Evolutionary conservation across 2,329 filamentous ascomycete species (phyloP).

Genomic region (Fusarium sp.): DNA sequence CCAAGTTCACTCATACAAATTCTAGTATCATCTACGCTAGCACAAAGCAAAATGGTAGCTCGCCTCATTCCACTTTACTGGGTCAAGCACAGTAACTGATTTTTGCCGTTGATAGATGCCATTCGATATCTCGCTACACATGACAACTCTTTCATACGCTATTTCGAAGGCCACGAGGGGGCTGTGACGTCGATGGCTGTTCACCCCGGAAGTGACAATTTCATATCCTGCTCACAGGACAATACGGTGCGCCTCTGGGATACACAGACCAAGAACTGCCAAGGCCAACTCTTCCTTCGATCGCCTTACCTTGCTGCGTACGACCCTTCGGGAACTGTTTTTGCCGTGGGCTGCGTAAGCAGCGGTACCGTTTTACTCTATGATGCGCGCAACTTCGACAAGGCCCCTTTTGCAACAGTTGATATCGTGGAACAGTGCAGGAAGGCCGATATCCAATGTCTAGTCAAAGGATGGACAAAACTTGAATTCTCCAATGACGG

Average conservation of each 20-base stretch:
- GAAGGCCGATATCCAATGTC: slow-evolving; percentile 63
- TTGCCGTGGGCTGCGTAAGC: slow-evolving; percentile 85
- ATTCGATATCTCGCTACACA: slow-evolving; percentile 90
- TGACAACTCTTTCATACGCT: slow-evolving; percentile 95
- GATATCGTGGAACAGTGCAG: slow-evolving; percentile 72
- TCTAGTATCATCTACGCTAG: slow-evolving; percentile 94
- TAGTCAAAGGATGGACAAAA: slow-evolving; percentile 81
- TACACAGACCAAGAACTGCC: slow-evolving; percentile 78
- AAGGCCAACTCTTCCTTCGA: slow-evolving; percentile 81
- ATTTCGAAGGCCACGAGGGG: slow-evolving; percentile 90
- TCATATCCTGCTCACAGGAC: slow-evolving; percentile 90
- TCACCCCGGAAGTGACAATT: slow-evolving; percentile 87
- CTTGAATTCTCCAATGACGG: slow-evolving; percentile 97
- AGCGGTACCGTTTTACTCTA: slow-evolving; percentile 87
- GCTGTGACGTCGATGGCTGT: slow-evolving; percentile 84
- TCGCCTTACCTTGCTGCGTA: slow-evolving; percentile 86
- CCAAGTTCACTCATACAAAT: slow-evolving; percentile 91
- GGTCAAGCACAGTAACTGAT: slow-evolving; percentile 4
- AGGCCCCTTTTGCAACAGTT: slow-evolving; percentile 86
- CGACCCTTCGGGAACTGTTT: slow-evolving; percentile 90
- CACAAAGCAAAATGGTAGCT: slow-evolving; percentile 86
- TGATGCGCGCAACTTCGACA: slow-evolving; percentile 93
- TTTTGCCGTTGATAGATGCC: slow-evolving; percentile 64
- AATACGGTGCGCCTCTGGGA: slow-evolving; percentile 95
- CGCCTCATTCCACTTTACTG: background rate